A percentile compares a stretch with the other conserved stretches of the same genome.
Evolutionary conservation across 768 basidiomycete genomes (phyloP).

Genomic region (Mycena capillaripes): DNA sequence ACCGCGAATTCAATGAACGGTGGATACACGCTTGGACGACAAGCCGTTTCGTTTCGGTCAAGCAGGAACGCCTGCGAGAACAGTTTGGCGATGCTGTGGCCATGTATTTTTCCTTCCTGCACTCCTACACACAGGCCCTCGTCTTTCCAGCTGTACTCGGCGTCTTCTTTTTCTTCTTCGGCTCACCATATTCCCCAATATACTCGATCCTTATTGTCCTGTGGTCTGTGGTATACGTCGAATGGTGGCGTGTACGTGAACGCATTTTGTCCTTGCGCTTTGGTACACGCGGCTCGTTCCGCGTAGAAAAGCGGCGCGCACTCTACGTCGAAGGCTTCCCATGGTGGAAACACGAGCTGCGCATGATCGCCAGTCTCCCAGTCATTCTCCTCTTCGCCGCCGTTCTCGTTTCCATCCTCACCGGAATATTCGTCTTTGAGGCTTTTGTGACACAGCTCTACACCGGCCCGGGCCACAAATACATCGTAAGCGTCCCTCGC

Average conservation of each 20-base stretch:
- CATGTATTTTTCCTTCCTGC: slow-evolving; percentile 91
- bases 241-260: slow-evolving; percentile 93
- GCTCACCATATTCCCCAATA: slow-evolving; percentile 78
- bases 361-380: slow-evolving; percentile 78
- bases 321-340: slow-evolving; percentile 67
- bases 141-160: slow-evolving; percentile 83
- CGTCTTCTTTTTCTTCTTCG: slow-evolving; percentile 75
- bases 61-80: slow-evolving; percentile 79
- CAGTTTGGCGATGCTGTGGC: slow-evolving; percentile 90
- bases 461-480: slow-evolving; percentile 85
- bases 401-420: slow-evolving; percentile 78
- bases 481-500: slow-evolving; percentile 71
- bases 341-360: slow-evolving; percentile 83
- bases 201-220: slow-evolving; percentile 85
- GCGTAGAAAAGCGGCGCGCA: slow-evolving; percentile 80
- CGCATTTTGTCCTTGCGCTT: slow-evolving; percentile 86
- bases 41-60: slow-evolving; percentile 70
- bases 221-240: slow-evolving; percentile 90
- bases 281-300: slow-evolving; percentile 83
- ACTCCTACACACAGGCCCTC: slow-evolving; percentile 86
- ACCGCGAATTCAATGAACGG: slow-evolving; percentile 81
- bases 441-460: slow-evolving; percentile 93
- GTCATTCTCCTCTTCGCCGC: slow-evolving; percentile 81
- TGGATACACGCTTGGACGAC: slow-evolving; percentile 87
- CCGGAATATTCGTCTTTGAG: slow-evolving; percentile 88